Percentiles rank a stretch among this genome's conserved stretches.
phyloP scores from a whole-genome alignment of 768 basidiomycete genomes.

The Mycena maculata region DNA sequence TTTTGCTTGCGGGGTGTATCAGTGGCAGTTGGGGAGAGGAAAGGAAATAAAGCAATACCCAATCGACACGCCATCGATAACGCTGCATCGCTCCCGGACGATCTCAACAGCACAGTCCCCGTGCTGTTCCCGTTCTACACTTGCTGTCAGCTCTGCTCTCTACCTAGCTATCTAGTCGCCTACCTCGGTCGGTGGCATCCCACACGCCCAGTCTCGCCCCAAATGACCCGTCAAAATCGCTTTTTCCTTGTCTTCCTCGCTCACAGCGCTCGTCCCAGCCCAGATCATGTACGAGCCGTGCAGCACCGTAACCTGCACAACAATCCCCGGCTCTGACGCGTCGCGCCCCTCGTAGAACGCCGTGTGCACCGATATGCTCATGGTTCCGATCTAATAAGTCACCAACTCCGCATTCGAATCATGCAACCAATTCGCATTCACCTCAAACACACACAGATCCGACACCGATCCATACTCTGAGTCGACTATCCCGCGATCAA shows the following conservation, averaged over 20 bases:
- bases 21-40: not conserved
- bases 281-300: constrained; percentile 86
- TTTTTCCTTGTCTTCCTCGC: constrained; percentile 56
- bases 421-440: not conserved
- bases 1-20: constrained; percentile 57
- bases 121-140: constrained; percentile 45
- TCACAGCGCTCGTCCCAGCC: constrained; percentile 70
- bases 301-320: constrained; percentile 73
- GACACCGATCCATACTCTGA: too few relatives aligned
- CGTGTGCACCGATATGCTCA: constrained; percentile 57
- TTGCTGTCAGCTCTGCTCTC: not conserved
- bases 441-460: too few relatives aligned
- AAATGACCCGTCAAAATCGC: constrained; percentile 68
- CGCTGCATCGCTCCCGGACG: constrained; percentile 70
- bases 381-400: too few relatives aligned
- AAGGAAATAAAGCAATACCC: constrained; percentile 58
- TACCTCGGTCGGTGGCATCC: constrained; percentile 70
- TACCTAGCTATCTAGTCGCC: constrained; percentile 26
- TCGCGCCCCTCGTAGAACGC: constrained; percentile 63
- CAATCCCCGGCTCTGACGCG: constrained; percentile 66
- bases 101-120: constrained; percentile 74
- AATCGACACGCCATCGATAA: constrained; percentile 83
- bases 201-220: constrained; percentile 84
- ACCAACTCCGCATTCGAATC: not conserved
- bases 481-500: too few relatives aligned